Conservation (phyloP, 495 filamentous ascomycete species). For the Chaetomium tenue region DNA sequence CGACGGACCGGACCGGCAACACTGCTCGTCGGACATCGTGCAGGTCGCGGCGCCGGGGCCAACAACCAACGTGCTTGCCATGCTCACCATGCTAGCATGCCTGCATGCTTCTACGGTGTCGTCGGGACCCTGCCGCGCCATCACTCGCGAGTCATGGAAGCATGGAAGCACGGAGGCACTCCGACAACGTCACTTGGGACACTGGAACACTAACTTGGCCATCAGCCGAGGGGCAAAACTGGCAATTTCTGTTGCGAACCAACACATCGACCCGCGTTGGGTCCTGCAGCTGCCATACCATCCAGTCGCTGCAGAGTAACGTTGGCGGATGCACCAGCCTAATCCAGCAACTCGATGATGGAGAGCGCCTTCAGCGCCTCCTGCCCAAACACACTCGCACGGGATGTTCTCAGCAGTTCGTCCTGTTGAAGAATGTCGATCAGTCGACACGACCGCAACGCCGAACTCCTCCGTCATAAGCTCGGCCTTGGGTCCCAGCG, state of each 20-base stretch:
- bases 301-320: constrained; percentile 12
- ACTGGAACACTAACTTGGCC: background rate
- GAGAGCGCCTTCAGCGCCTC: background rate
- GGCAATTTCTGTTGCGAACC: constrained; percentile 13
- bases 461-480: background rate
- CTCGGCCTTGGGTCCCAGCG: background rate
- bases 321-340: constrained; percentile 21
- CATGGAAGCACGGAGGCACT: background rate
- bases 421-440: background rate
- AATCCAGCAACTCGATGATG: constrained; percentile 24
- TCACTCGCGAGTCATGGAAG: background rate
- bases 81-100: no score
- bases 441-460: background rate
- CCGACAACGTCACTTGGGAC: background rate
- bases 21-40: background rate
- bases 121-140: background rate
- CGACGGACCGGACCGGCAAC: background rate
- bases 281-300: constrained; percentile 22
- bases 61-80: background rate
- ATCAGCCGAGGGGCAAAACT: background rate
- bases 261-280: constrained; percentile 13
- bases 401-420: background rate
- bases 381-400: background rate
- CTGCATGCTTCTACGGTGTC: background rate
- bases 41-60: background rate